Percentiles rank a stretch among this genome's conserved stretches.
Conservation (phyloP, 768 basidiomycete species). For the Ramaria sp. region DNA sequence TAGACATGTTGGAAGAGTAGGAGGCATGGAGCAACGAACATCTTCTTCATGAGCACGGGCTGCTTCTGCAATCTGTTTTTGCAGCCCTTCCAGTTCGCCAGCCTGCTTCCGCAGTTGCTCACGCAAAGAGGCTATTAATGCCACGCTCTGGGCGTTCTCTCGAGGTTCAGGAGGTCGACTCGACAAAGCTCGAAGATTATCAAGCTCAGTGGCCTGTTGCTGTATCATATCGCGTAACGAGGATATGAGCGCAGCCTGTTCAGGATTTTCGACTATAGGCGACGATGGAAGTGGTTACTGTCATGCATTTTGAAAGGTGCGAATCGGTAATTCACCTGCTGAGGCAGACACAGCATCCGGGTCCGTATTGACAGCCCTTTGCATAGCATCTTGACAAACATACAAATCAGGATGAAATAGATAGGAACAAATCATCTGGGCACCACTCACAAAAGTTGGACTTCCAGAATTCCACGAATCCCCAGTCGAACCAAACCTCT, state of each 20-base stretch:
- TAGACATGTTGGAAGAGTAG: background rate
- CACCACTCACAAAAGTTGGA: constrained; percentile 78
- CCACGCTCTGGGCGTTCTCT: constrained; percentile 60
- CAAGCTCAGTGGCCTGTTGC: constrained; percentile 71
- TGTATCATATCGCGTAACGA: constrained; percentile 80
- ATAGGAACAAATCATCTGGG: background rate
- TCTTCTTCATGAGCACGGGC: constrained; percentile 25
- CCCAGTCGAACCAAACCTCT: constrained; percentile 97
- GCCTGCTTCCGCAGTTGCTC: constrained; percentile 76
- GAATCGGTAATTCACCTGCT: constrained; percentile 34
- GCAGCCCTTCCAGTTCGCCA: constrained; percentile 64
- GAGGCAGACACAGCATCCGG: constrained; percentile 55
- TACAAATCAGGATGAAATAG: background rate
- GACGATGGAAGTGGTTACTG: background rate
- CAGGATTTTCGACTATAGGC: constrained; percentile 52
- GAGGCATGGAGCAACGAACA: constrained; percentile 18
- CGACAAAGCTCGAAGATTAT: constrained; percentile 32
- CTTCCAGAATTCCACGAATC: constrained; percentile 98
- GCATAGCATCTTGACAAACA: constrained; percentile 49
- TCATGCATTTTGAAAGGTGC: background rate
- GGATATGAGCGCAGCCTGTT: constrained; percentile 71
- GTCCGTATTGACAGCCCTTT: constrained; percentile 59
- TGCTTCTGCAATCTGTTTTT: constrained; percentile 44
- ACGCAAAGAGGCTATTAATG: constrained; percentile 75
- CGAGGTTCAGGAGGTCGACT: constrained; percentile 31